A percentile compares a stretch with the other conserved stretches of the same genome.
Evolutionary conservation across 768 basidiomycete species (phyloP).

Genomic region (Lepiota subincarnata): DNA sequence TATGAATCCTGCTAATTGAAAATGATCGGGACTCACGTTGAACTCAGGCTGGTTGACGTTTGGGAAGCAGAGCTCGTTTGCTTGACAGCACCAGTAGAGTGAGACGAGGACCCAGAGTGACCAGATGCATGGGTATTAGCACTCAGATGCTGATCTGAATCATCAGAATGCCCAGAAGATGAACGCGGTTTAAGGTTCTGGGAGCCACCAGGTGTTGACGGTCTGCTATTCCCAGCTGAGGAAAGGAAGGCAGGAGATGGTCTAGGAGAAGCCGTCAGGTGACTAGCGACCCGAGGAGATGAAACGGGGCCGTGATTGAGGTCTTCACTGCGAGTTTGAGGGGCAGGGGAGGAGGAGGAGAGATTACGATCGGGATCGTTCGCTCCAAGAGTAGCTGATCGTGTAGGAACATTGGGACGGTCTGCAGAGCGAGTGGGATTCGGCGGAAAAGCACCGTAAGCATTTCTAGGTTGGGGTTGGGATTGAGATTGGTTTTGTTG

Average conservation of each 20-base stretch:
- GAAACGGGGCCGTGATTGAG: constrained; percentile 49
- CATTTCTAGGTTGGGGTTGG: constrained; percentile 17
- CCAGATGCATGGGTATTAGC: constrained; percentile 48
- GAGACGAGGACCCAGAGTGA: constrained; percentile 50
- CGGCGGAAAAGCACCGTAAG: constrained; percentile 32
- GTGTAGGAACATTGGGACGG: constrained; percentile 52
- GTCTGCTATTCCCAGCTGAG: constrained; percentile 36
- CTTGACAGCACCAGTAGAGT: constrained; percentile 22
- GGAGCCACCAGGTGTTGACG: constrained; percentile 55
- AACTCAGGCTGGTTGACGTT: constrained; percentile 50
- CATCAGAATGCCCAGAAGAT: constrained; percentile 51
- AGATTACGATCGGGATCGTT: constrained; percentile 52
- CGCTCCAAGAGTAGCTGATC: constrained; percentile 60
- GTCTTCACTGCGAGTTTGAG: constrained; percentile 69
- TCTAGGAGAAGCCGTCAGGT: constrained; percentile 32
- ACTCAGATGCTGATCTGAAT: constrained; percentile 42
- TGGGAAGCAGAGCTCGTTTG: constrained; percentile 51
- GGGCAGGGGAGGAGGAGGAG: constrained; percentile 28
- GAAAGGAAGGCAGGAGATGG: constrained; percentile 45
- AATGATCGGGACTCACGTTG: constrained; percentile 46
- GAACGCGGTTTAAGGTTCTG: constrained; percentile 44
- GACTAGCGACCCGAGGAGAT: constrained; percentile 21
- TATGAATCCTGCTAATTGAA: constrained; percentile 1
- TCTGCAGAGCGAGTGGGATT: constrained; percentile 39
- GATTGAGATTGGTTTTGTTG: constrained; percentile 16